Evolutionary conservation across 23 red algal genomes (phyloP).

Genomic region (Cyanidioschyzon merolae): DNA sequence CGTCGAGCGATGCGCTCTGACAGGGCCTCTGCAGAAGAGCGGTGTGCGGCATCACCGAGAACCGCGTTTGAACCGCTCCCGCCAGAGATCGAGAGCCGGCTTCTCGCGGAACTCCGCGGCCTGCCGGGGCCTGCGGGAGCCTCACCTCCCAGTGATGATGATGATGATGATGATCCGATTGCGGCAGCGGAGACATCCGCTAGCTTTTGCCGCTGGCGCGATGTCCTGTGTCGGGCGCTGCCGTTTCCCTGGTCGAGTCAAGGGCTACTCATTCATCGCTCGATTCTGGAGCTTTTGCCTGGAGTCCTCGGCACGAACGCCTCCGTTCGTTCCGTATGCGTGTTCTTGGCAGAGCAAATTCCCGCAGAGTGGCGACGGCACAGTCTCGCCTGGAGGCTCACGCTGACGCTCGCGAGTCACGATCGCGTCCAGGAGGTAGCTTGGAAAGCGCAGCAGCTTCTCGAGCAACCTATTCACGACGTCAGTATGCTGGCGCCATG

Average conservation of each 20-base stretch:
- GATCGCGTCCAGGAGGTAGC: neutral
- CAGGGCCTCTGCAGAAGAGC: neutral
- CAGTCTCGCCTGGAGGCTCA: neutral
- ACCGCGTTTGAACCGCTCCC: neutral
- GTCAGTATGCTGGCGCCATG: neutral
- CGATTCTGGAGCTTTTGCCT: neutral
- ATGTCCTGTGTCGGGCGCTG: neutral
- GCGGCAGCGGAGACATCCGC: neutral
- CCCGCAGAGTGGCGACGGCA: neutral
- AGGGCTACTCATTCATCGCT: neutral
- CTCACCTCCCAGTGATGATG: neutral
- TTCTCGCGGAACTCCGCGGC: neutral
- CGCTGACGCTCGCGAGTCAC: neutral
- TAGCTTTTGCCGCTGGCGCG: neutral
- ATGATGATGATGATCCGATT: neutral
- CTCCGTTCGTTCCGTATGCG: neutral
- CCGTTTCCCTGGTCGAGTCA: neutral
- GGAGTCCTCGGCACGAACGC: neutral
- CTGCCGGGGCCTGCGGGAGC: too few relatives aligned
- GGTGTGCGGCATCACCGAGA: neutral
- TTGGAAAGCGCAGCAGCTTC: neutral
- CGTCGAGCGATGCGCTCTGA: neutral
- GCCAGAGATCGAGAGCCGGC: neutral
- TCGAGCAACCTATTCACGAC: neutral
- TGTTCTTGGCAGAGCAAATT: neutral